phyloP scores from a whole-genome alignment of 2,329 filamentous ascomycete genomes.

The Orbilia brochopaga region DNA sequence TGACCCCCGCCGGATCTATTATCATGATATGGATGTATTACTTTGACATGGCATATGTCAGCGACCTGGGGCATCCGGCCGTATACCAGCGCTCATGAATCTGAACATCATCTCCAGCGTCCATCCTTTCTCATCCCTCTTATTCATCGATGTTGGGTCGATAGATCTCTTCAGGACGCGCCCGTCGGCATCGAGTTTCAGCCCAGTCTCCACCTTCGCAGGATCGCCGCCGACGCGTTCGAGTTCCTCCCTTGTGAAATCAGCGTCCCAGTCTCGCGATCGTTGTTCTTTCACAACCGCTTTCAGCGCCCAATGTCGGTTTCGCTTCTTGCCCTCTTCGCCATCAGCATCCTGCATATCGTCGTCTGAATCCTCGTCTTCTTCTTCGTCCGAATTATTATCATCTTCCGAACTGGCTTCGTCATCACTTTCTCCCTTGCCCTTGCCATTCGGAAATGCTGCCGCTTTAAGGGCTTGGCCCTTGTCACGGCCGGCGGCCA shows the following conservation, averaged over 20 bases:
- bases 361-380: constrained; percentile 22
- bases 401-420: constrained; percentile 8
- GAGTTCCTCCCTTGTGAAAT: constrained; percentile 46
- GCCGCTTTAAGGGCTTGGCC: constrained; percentile 38
- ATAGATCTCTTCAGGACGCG: constrained; percentile 31
- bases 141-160: constrained; percentile 27
- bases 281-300: constrained; percentile 36
- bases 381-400: constrained; percentile 17
- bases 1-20: too few relatives aligned
- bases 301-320: constrained; percentile 44
- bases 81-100: constrained; percentile 41
- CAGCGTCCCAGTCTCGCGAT: constrained; percentile 44
- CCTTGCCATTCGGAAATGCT: constrained; percentile 13
- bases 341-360: constrained; percentile 37
- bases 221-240: constrained; percentile 26
- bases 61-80: constrained; percentile 22
- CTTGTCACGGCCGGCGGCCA: constrained; percentile 60
- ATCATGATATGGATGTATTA: too few relatives aligned
- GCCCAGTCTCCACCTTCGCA: constrained; percentile 36
- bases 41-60: constrained; percentile 11
- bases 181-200: constrained; percentile 29
- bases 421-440: constrained; percentile 17
- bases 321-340: constrained; percentile 24
- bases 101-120: constrained; percentile 46
- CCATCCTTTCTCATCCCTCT: constrained; percentile 31